A percentile compares a stretch with the other conserved stretches of the same genome.
Conservation (phyloP, 768 basidiomycete species). For the Mycena galericulata region DNA sequence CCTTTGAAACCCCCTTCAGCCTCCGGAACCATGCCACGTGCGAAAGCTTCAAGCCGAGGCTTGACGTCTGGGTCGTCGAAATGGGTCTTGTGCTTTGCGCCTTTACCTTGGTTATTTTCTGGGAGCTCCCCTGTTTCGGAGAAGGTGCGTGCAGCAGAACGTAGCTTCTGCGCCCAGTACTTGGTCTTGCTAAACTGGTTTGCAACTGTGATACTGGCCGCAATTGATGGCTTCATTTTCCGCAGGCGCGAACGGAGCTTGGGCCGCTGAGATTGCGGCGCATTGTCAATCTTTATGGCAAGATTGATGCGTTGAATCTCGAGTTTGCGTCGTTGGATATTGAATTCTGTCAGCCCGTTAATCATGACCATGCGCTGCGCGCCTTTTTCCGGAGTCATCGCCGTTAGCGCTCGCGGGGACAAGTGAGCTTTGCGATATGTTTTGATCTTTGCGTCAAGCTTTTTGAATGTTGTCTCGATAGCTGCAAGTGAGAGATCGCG, state of each 20-base stretch:
- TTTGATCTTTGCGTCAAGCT: conserved; percentile 7
- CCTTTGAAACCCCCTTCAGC: conserved; percentile 17
- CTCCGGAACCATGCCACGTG: conserved; percentile 14
- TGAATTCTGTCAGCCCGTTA: conserved; percentile 18
- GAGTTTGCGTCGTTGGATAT: conserved; percentile 5
- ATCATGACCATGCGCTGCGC: conserved; percentile 18
- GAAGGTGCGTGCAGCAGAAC: conserved; percentile 14
- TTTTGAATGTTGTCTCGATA: conserved; percentile 8
- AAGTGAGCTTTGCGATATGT: conserved; percentile 15
- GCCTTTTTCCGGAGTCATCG: conserved; percentile 19
- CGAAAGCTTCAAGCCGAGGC: conserved; percentile 10
- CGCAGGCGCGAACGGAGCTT: conserved; percentile 11
- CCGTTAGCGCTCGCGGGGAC: background rate
- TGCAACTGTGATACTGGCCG: conserved; percentile 18
- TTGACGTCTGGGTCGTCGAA: conserved; percentile 29
- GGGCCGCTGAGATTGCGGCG: conserved; percentile 5
- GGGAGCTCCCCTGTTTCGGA: conserved; percentile 22
- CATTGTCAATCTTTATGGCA: background rate
- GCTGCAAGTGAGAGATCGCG: conserved; percentile 10
- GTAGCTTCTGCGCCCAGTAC: conserved; percentile 25
- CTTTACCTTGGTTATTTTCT: conserved; percentile 30
- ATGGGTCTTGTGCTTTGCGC: conserved; percentile 17
- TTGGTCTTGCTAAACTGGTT: conserved; percentile 15
- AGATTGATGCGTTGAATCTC: conserved; percentile 9
- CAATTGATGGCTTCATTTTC: conserved; percentile 20